These are phyloP conservation scores for Aspergillus ochraceus DNA, from an alignment of 2,329 filamentous ascomycete genomes.

Conservation along the genomic window DNA sequence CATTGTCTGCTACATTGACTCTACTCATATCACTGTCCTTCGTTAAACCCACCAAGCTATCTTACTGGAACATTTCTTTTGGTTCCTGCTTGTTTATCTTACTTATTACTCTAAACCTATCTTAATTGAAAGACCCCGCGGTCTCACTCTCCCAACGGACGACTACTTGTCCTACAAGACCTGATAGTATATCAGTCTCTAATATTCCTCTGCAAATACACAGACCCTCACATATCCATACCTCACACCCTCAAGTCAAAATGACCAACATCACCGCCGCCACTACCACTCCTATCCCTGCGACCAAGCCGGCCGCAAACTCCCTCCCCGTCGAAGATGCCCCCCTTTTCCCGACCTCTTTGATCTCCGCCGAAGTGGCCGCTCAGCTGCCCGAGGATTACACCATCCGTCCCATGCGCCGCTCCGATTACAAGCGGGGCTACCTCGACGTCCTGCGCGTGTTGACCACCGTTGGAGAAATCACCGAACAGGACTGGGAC, in stretches of 20 bases:
- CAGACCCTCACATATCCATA: neutral
- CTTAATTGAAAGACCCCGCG: neutral
- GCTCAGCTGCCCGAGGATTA: constrained; percentile 77
- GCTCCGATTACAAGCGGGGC: constrained; percentile 73
- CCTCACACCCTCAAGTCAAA: constrained; percentile 7
- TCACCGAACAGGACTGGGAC: constrained; percentile 71
- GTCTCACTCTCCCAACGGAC: neutral
- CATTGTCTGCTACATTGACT: neutral
- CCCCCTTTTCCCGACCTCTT: constrained; percentile 72
- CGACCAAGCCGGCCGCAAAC: constrained; percentile 17
- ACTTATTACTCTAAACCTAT: neutral
- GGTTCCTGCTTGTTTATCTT: neutral
- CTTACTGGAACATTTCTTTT: neutral
- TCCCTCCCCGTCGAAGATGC: constrained; percentile 39
- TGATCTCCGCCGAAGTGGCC: constrained; percentile 75
- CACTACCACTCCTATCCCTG: constrained; percentile 12
- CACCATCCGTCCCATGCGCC: constrained; percentile 74
- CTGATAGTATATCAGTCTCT: neutral
- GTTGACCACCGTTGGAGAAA: constrained; percentile 88
- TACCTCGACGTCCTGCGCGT: constrained; percentile 92
- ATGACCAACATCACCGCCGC: constrained; percentile 19
- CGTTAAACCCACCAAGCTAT: neutral
- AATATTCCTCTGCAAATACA: neutral
- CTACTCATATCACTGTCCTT: neutral
- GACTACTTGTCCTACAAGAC: neutral